These are phyloP conservation scores for Penstemon newberryi DNA, from an alignment of 257 asterid species.

Conservation along the genomic window DNA sequence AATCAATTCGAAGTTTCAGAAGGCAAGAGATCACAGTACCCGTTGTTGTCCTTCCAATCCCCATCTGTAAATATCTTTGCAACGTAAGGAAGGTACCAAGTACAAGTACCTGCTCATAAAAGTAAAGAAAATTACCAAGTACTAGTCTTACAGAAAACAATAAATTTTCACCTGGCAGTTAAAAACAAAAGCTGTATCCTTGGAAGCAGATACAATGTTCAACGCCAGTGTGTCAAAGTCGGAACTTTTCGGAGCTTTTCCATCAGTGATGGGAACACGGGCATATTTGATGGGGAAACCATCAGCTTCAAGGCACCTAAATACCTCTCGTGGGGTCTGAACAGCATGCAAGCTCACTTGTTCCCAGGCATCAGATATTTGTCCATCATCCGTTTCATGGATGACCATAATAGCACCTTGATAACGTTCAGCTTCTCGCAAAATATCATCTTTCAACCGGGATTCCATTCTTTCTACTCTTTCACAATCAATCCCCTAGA, in stretches of 20 bases:
- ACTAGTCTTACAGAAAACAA: slow-evolving; percentile 22
- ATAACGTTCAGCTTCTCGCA: slow-evolving; percentile 89
- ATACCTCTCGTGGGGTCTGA: slow-evolving; percentile 94
- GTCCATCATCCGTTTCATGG: slow-evolving; percentile 88
- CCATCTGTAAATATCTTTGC: slow-evolving; percentile 61
- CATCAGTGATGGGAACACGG: slow-evolving; percentile 97
- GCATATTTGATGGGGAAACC: slow-evolving; percentile 92
- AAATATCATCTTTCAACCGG: slow-evolving; percentile 88
- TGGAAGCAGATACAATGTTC: slow-evolving; percentile 89
- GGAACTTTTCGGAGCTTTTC: slow-evolving; percentile 98
- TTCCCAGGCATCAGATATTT: slow-evolving; percentile 94
- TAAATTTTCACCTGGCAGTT: slow-evolving; percentile 77
- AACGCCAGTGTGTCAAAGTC: slow-evolving; percentile 77
- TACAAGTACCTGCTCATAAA: slow-evolving; percentile 30
- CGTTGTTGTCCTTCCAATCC: slow-evolving; percentile 95
- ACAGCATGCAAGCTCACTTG: slow-evolving; percentile 66
- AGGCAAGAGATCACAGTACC: slow-evolving; percentile 99
- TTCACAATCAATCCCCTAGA: slow-evolving; percentile 89
- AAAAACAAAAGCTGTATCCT: slow-evolving; percentile 89
- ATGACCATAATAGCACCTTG: slow-evolving; percentile 94
- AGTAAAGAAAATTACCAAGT: slow-evolving; percentile 10
- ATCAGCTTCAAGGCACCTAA: slow-evolving; percentile 73
- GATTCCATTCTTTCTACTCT: slow-evolving; percentile 98
- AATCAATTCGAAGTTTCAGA: slow-evolving; percentile 79
- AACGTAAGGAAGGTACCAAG: slow-evolving; percentile 25